These are phyloP conservation scores for Lecanicillium sp. DNA, from an alignment of 2,329 filamentous ascomycete genomes.

Conservation along the genomic window DNA sequence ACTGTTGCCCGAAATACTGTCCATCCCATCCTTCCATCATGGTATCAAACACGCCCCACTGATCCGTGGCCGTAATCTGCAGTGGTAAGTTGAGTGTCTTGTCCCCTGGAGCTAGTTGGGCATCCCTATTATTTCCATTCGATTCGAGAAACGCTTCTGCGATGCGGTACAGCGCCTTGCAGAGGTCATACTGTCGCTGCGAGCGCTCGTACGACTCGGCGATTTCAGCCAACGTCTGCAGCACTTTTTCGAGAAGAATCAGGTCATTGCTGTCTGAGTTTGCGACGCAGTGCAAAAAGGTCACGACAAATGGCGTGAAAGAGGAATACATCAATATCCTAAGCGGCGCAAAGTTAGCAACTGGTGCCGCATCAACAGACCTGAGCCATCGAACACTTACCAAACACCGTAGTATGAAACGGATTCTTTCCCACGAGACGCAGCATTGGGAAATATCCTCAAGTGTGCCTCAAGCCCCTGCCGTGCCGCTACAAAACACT, in stretches of 20 bases:
- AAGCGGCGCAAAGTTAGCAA: neutral
- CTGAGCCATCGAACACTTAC: conserved; percentile 3
- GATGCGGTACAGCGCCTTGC: conserved; percentile 4
- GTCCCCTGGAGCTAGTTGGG: neutral
- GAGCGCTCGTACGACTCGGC: conserved; percentile 1
- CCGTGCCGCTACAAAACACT: conserved; percentile 13
- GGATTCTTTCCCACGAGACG: conserved; percentile 8
- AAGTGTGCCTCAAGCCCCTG: conserved; percentile 12
- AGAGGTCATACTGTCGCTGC: conserved; percentile 5
- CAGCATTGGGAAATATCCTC: conserved; percentile 9
- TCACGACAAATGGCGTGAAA: conserved; percentile 15
- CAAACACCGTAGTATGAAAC: conserved; percentile 14
- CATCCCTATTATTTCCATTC: neutral
- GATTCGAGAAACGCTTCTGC: conserved; percentile 4
- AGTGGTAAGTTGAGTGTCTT: conserved; percentile 5
- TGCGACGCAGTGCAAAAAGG: conserved; percentile 13
- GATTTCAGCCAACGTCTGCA: conserved; percentile 7
- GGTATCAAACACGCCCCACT: conserved; percentile 7
- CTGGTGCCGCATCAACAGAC: neutral
- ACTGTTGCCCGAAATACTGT: conserved; percentile 7
- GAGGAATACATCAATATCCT: conserved; percentile 16
- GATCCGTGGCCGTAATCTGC: conserved; percentile 2
- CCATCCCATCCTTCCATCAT: conserved; percentile 8
- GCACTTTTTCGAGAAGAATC: conserved; percentile 3
- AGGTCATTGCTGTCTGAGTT: conserved; percentile 10